Percentiles rank a stretch among this genome's conserved stretches.
Evolutionary conservation across 2,329 filamentous ascomycete species (phyloP).

Genomic region (Colletotrichum sidae): DNA sequence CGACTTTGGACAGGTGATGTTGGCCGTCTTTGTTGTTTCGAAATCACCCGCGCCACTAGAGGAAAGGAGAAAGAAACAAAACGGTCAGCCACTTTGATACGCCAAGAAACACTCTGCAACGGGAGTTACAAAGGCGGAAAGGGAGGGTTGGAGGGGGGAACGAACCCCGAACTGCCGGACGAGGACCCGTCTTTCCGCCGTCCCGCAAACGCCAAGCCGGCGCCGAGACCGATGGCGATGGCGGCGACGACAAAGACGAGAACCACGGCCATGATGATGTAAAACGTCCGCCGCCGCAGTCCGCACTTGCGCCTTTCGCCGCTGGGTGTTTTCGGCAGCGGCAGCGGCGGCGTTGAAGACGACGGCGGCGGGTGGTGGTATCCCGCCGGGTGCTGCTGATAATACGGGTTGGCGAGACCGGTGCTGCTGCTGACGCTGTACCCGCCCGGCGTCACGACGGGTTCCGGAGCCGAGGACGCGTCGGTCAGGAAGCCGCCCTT

Average conservation of each 20-base stretch:
- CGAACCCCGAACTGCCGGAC: constrained; percentile 16
- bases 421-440: constrained; percentile 21
- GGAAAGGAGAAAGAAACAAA: too few species aligned
- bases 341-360: too few species aligned
- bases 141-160: not conserved
- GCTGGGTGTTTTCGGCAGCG: not conserved
- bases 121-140: not conserved
- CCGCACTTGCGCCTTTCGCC: constrained; percentile 37
- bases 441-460: constrained; percentile 3
- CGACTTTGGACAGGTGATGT: constrained; percentile 37
- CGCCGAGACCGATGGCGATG: constrained; percentile 41
- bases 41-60: not conserved
- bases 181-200: not conserved
- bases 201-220: constrained; percentile 39
- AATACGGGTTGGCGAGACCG: not conserved
- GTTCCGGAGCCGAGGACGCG: constrained; percentile 2
- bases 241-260: constrained; percentile 38
- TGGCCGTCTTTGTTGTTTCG: constrained; percentile 20
- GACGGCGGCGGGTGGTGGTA: constrained; percentile 19
- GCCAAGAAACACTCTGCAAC: constrained; percentile 1
- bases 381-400: constrained; percentile 21
- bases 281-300: constrained; percentile 39
- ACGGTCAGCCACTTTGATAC: too few species aligned
- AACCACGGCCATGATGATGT: constrained; percentile 39
- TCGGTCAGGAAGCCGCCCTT: constrained; percentile 17